A percentile compares a stretch with the other conserved stretches of the same genome.
These are phyloP conservation scores for Mucor piriformis DNA, from an alignment of 371 early-diverging fungal genomes.

Conservation along the genomic window DNA sequence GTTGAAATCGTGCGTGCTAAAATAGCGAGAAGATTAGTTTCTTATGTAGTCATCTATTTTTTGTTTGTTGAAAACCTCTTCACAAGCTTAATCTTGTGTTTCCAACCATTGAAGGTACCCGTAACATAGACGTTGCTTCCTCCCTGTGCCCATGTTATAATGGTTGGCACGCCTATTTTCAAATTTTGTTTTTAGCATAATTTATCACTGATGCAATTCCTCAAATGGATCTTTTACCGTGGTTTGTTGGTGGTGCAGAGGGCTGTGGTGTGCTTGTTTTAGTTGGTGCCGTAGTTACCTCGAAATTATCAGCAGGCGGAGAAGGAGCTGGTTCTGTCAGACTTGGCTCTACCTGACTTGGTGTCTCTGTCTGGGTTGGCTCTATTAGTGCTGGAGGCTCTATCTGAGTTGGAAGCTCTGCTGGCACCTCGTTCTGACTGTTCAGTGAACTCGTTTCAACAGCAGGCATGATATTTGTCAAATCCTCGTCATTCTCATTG, in stretches of 20 bases:
- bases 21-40: no score
- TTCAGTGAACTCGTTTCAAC: background rate
- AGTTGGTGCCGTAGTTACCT: background rate
- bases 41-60: no score
- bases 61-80: constrained; percentile 59
- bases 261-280: no score
- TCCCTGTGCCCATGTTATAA: constrained; percentile 90
- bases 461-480: constrained; percentile 14
- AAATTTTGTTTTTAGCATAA: background rate
- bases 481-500: constrained; percentile 42
- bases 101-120: constrained; percentile 98
- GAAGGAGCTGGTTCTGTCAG: no score
- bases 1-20: constrained; percentile 74
- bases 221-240: constrained; percentile 11
- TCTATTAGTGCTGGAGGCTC: no score
- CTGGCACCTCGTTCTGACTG: no score
- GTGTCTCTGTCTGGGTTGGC: no score
- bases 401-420: no score
- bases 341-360: no score
- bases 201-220: no score
- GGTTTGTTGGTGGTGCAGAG: background rate
- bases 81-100: constrained; percentile 84
- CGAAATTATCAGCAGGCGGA: no score
- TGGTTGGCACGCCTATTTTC: constrained; percentile 65
- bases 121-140: constrained; percentile 90